These are phyloP conservation scores for Macrolepiota albuminosa DNA, from an alignment of 768 basidiomycete species.

Conservation along the genomic window DNA sequence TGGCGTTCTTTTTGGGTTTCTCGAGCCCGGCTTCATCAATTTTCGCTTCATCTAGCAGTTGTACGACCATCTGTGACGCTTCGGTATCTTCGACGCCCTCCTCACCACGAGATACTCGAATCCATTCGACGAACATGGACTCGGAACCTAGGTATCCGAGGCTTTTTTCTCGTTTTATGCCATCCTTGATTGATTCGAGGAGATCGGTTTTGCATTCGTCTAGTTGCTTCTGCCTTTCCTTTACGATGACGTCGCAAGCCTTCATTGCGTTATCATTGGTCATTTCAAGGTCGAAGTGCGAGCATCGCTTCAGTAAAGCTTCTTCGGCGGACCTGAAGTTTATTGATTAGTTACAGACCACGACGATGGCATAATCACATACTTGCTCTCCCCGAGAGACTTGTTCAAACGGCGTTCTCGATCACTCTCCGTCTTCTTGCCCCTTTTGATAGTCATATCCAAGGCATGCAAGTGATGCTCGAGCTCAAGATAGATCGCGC, in stretches of 20 bases:
- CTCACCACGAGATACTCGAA: conserved; percentile 55
- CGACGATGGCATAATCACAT: conserved; percentile 24
- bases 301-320: conserved; percentile 91
- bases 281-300: conserved; percentile 86
- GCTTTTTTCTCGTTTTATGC: conserved; percentile 63
- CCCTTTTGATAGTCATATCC: conserved; percentile 75
- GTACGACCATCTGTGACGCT: conserved; percentile 55
- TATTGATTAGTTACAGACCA: background rate
- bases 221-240: conserved; percentile 74
- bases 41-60: conserved; percentile 58
- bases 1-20: conserved; percentile 47
- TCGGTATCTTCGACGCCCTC: conserved; percentile 79
- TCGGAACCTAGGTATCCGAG: conserved; percentile 61
- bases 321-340: conserved; percentile 74
- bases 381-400: conserved; percentile 87
- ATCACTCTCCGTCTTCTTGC: conserved; percentile 72
- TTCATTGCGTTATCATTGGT: conserved; percentile 75
- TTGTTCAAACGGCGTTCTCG: conserved; percentile 84
- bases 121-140: conserved; percentile 76
- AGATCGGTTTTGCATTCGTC: conserved; percentile 77
- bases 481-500: conserved; percentile 90
- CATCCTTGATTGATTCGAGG: conserved; percentile 56
- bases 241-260: conserved; percentile 89
- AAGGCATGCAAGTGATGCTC: conserved; percentile 89
- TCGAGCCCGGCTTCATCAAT: conserved; percentile 30